Evolutionary conservation across 1,284 basidiomycete genomes (phyloP).

Genomic region (Agaricales sp.): DNA sequence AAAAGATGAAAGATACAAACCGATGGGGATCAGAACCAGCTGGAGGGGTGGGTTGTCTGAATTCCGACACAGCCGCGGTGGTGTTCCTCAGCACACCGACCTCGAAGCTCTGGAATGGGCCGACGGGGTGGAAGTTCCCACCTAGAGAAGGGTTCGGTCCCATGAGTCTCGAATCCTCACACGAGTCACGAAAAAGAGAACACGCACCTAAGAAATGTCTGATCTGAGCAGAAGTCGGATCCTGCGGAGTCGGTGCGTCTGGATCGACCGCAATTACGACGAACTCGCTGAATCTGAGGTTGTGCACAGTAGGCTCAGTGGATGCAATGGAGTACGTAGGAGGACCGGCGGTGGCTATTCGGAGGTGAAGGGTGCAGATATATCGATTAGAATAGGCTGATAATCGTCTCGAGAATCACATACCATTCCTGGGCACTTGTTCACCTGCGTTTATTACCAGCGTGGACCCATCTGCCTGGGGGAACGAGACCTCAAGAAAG

Average conservation of each 20-base stretch:
- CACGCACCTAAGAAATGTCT: constrained; percentile 43
- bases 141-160: no score
- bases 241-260: constrained; percentile 40
- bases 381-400: constrained; percentile 2
- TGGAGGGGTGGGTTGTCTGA: constrained; percentile 38
- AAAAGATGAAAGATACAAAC: constrained; percentile 22
- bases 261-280: constrained; percentile 38
- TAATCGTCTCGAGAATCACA: constrained; percentile 5
- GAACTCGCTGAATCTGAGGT: no score
- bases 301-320: no score
- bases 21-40: constrained; percentile 42
- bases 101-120: constrained; percentile 9
- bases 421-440: no score
- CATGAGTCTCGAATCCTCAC: no score
- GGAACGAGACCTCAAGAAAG: no score
- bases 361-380: constrained; percentile 3
- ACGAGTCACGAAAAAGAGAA: no score
- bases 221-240: constrained; percentile 32
- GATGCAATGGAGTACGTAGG: constrained; percentile 27
- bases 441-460: no score
- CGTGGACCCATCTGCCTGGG: no score
- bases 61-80: constrained; percentile 34
- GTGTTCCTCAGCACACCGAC: constrained; percentile 23
- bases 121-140: constrained; percentile 23
- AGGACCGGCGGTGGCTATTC: constrained; percentile 34